Percentiles rank a stretch among this genome's conserved stretches.
These are phyloP conservation scores for Chrysophaeum taylorii DNA, from an alignment of 352 stramenopile genomes.

Conservation along the genomic window DNA sequence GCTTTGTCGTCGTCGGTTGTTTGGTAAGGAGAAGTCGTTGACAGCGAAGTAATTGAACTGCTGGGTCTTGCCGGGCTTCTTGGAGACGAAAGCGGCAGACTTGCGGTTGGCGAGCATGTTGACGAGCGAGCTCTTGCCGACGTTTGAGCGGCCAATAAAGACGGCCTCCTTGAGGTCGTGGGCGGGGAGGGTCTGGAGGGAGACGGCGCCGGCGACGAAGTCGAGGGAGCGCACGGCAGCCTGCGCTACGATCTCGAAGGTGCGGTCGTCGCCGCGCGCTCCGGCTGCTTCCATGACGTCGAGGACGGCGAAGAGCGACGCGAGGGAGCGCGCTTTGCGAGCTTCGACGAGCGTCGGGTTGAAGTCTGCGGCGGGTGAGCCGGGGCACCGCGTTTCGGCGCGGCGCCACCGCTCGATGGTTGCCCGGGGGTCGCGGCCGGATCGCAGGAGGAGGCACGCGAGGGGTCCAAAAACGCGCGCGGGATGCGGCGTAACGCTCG, in stretches of 20 bases:
- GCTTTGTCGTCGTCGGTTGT: not conserved
- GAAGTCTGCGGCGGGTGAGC: not conserved
- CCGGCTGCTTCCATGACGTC: not conserved
- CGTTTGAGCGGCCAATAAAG: slow-evolving; percentile 30
- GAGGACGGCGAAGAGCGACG: not conserved
- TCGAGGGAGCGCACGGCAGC: slow-evolving; percentile 10
- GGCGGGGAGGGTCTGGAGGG: slow-evolving; percentile 29
- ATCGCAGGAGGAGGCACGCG: too few species aligned
- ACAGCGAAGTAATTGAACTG: slow-evolving; percentile 10
- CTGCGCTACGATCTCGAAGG: slow-evolving; percentile 4
- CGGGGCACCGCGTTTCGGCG: too few species aligned
- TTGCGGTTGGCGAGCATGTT: slow-evolving; percentile 29
- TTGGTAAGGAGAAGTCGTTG: not conserved
- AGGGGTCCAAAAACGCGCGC: too few species aligned
- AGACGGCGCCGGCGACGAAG: slow-evolving; percentile 31
- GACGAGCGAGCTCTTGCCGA: slow-evolving; percentile 31
- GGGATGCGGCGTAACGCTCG: too few species aligned
- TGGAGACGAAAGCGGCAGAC: not conserved
- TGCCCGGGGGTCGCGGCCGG: too few species aligned
- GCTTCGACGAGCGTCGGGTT: not conserved
- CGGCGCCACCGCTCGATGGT: too few species aligned
- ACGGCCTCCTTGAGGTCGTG: not conserved
- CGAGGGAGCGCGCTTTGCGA: not conserved
- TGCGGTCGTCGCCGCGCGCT: not conserved
- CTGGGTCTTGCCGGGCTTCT: slow-evolving; percentile 12